Conservation (phyloP, 116 monocot genomes). For the Posidonia oceanica region DNA sequence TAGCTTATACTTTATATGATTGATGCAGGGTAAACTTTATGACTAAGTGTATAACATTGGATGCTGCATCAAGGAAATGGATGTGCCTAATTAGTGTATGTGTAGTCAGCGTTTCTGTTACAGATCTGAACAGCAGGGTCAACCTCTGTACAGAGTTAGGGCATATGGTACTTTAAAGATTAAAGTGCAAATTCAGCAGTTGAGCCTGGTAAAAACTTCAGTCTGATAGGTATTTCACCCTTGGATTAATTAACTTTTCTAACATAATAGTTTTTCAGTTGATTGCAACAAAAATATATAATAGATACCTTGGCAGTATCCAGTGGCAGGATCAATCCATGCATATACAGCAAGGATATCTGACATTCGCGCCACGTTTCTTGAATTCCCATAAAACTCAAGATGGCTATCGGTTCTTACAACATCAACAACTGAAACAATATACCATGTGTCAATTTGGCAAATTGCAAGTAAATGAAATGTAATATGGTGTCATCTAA, state of each 20-base stretch:
- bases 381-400: conserved; percentile 90
- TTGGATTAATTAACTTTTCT: neutral
- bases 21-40: too few species aligned
- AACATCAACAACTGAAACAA: conserved; percentile 81
- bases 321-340: conserved; percentile 96
- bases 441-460: conserved; percentile 2
- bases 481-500: neutral
- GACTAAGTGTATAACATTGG: neutral
- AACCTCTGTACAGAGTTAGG: too few species aligned
- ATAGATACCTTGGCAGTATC: conserved; percentile 87
- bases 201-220: neutral
- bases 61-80: neutral
- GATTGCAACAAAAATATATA: neutral
- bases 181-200: neutral
- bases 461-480: conserved; percentile 1
- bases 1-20: too few species aligned
- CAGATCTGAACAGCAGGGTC: too few species aligned
- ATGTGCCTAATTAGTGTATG: too few species aligned
- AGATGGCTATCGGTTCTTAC: conserved; percentile 98
- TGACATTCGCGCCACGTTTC: conserved; percentile 98
- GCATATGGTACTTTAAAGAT: too few species aligned
- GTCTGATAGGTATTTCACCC: neutral
- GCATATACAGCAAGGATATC: conserved; percentile 99
- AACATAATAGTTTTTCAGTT: neutral
- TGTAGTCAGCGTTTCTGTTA: too few species aligned